Base-by-base conservation (phyloP, 106 monocot genomes). In the Vanilla planifolia region DNA sequence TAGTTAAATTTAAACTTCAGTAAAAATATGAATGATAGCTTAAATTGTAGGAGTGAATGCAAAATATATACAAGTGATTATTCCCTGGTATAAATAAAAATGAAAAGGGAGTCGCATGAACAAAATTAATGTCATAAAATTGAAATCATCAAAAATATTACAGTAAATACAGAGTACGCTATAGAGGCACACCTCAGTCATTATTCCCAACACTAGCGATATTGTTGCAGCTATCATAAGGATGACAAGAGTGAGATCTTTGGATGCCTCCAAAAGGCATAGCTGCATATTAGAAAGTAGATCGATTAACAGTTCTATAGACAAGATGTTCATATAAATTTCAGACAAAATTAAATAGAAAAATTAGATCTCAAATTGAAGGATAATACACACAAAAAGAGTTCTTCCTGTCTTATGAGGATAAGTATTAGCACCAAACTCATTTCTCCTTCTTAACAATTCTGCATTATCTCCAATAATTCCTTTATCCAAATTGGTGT, bases 401-500 rank as follows among this genome's bases (percentile, higher is more conserved):
- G 81, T 81, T 66, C 70, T 78, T 43, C 85, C 85, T 62, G 85
- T 85, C 67, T 85, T 90, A 48, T 64, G 73, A 51, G 89, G 89
- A 60, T 90, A 90, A 26, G 81, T 79, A 51, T 90, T 90, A 2
- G 81, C 60, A 10, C 89, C 85, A 76, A 85, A 85, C 57, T 65
- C 67, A 59, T 66, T 76, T 52, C 59, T 73, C 51, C 85, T 81
- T 20, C 41, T 42, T 48, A 46, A 52, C 40, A 90, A 26, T n/a
- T 90, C 89, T 8, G 42, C 14, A 66, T 85, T 85, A 68, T 81
- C 73, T 62, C 56, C 89, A 68, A 25, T 64, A 30, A 90, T 76
- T 51, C 89, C 89, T 24, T 62, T 76, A 6, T 85, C 85, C 53
- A 76, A 29, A 61, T 75, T 73, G 35, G 80, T 75, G 20, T 81